Evolutionary conservation across 163 green algal species (phyloP).

Genomic region (Chlorella variabilis): DNA sequence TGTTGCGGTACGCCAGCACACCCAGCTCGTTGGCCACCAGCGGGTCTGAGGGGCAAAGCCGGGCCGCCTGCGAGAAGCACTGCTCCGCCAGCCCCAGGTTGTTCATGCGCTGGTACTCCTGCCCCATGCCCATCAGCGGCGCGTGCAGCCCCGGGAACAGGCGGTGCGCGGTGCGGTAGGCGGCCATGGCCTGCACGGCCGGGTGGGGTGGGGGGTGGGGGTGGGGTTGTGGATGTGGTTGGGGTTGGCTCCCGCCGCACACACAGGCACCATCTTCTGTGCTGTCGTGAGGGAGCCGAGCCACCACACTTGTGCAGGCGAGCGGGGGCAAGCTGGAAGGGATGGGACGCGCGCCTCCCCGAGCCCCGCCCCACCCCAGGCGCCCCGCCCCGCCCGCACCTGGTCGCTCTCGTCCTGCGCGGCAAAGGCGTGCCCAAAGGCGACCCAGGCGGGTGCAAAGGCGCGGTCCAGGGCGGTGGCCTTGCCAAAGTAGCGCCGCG

Average conservation of each 20-base stretch:
- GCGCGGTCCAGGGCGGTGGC: conserved; percentile 83
- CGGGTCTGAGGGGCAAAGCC: conserved; percentile 87
- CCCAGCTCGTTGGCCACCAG: conserved; percentile 95
- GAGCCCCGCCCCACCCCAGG: too few species aligned
- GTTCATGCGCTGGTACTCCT: conserved; percentile 94
- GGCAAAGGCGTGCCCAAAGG: conserved; percentile 91
- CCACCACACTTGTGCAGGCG: too few species aligned
- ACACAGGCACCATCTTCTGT: too few species aligned
- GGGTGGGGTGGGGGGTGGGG: background rate
- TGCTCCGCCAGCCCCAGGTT: conserved; percentile 87
- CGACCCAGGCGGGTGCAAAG: conserved; percentile 95
- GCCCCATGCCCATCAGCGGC: conserved; percentile 92
- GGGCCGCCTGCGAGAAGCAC: conserved; percentile 71
- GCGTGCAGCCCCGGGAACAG: conserved; percentile 94
- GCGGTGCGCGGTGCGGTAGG: conserved; percentile 92
- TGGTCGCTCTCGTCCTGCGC: conserved; percentile 93
- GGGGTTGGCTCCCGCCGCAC: too few species aligned
- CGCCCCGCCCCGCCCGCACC: too few species aligned
- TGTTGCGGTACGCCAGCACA: conserved; percentile 80
- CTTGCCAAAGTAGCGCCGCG: conserved; percentile 90
- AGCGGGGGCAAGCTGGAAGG: too few species aligned
- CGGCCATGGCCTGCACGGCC: conserved; percentile 90
- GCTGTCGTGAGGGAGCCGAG: too few species aligned
- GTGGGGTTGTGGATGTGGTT: too few species aligned
- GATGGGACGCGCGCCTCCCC: too few species aligned